A percentile compares a stretch with the other conserved stretches of the same genome.
Conservation (phyloP, 768 basidiomycete species). For the Termitomyces sp. region DNA sequence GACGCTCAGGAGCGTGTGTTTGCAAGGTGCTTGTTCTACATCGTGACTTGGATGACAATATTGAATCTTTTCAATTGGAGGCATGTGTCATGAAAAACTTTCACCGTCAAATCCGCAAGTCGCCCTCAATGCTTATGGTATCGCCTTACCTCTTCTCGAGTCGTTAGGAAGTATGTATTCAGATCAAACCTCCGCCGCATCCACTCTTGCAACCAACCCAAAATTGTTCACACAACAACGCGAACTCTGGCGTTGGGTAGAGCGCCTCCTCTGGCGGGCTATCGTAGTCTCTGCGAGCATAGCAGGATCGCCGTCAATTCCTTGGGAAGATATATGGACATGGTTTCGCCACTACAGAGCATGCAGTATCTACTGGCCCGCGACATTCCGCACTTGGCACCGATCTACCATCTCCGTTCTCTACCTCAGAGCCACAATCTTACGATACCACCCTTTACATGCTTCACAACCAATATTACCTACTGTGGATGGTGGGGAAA, state of each 20-base stretch:
- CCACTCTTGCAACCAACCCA: slow-evolving; percentile 38
- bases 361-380: slow-evolving; percentile 71
- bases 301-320: slow-evolving; percentile 29
- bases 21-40: slow-evolving; percentile 57
- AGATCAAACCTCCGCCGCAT: slow-evolving; percentile 21
- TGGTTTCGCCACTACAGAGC: slow-evolving; percentile 59
- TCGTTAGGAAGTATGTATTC: slow-evolving; percentile 22
- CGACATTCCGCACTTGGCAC: slow-evolving; percentile 73
- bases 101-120: slow-evolving; percentile 40
- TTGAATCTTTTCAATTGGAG: slow-evolving; percentile 32
- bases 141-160: slow-evolving; percentile 50
- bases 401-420: slow-evolving; percentile 67
- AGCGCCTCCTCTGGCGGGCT: slow-evolving; percentile 79
- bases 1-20: slow-evolving; percentile 69
- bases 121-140: slow-evolving; percentile 57
- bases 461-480: not conserved
- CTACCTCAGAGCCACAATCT: slow-evolving; percentile 68
- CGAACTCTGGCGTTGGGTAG: slow-evolving; percentile 86
- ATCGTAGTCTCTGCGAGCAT: slow-evolving; percentile 59
- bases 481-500: not conserved
- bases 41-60: not conserved
- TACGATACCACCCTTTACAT: slow-evolving; percentile 35
- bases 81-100: slow-evolving; percentile 72
- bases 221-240: slow-evolving; percentile 56
- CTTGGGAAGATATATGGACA: slow-evolving; percentile 46